Evolutionary conservation across 805 yeast species (phyloP), one percentile per base, ranked within the genome.

Genomic region (Wickerhamiella australiensis): DNA sequence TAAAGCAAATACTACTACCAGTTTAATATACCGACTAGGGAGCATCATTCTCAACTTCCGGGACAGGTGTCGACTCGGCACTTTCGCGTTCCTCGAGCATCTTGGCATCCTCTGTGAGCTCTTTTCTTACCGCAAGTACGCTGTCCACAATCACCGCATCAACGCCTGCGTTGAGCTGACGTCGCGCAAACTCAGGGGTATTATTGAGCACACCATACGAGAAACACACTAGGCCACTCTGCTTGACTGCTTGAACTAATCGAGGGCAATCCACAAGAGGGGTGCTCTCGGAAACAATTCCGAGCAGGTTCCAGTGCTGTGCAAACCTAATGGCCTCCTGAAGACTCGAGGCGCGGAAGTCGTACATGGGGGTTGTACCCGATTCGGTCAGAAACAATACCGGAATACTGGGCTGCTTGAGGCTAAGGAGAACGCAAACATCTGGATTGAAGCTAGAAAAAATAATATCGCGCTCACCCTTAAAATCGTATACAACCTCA

Each of bases 61-160:
- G 13, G n/a, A 29, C 33, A 7, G 38, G 38, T 20, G 38, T 33
- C 5, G 21, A 5, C 20, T 33, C 38, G 20, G 21, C 20, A 33
- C 38, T 33, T 20, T 33, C 38, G 9, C 5, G 20, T 33, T 33
- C 38, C 15, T 33, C 38, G 7, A 20, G 42, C 8, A n/a, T 5
- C 42, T 38, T 38, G 21, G n/a, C 42, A 6, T 23, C 20, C 21
- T 46, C 40, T 20, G 31, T 12, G 53, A 88, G 71, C 6, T 85
- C 95, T 58, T 82, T 82, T 61, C 95, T 73, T n/a, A 88, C 94
- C 0, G 95, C 96, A 59, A 88, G 71, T 1, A 90, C 97, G 50
- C 85, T 80, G 65, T 90, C 97, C 2, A 85, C 96, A 66, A 90
- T 90, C n/a, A 90, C 96, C 0, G 98, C 98, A 70, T 90, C 97